phyloP scores from a whole-genome alignment of 345 rosid species.

The Trapa bicornis region DNA sequence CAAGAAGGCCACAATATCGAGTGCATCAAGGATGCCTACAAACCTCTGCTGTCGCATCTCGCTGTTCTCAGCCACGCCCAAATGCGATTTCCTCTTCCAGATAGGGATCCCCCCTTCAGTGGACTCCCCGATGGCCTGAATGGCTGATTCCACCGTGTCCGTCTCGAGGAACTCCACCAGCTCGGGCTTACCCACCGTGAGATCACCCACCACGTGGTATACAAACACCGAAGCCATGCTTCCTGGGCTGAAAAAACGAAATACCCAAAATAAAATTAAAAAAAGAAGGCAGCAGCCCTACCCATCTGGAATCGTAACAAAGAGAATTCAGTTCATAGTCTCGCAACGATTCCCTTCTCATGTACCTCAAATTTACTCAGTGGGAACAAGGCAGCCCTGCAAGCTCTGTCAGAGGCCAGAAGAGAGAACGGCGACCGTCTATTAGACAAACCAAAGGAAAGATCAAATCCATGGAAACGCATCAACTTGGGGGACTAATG shows the following conservation, averaged over 20 bases:
- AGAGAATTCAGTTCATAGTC: not conserved
- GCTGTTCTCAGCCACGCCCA: constrained; percentile 45
- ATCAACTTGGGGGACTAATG: not conserved
- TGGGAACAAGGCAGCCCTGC: not conserved
- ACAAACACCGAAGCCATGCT: constrained; percentile 78
- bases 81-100: constrained; percentile 58
- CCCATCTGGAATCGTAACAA: not conserved
- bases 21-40: constrained; percentile 76
- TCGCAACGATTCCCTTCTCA: not conserved
- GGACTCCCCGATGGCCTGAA: constrained; percentile 68
- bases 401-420: not conserved
- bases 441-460: not conserved
- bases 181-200: constrained; percentile 97
- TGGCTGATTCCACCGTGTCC: constrained; percentile 77
- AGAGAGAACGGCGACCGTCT: not conserved
- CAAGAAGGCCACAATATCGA: constrained; percentile 70
- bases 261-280: not conserved
- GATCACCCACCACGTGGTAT: constrained; percentile 93
- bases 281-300: not conserved
- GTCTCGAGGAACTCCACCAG: constrained; percentile 71
- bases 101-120: constrained; percentile 90
- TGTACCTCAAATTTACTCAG: no score
- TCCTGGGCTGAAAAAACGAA: not conserved
- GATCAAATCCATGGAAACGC: not conserved
- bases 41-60: constrained; percentile 77